Evolutionary conservation across 345 rosid species (phyloP), one percentile per base, ranked within the genome.

Genomic region (Kernera saxatilis): DNA sequence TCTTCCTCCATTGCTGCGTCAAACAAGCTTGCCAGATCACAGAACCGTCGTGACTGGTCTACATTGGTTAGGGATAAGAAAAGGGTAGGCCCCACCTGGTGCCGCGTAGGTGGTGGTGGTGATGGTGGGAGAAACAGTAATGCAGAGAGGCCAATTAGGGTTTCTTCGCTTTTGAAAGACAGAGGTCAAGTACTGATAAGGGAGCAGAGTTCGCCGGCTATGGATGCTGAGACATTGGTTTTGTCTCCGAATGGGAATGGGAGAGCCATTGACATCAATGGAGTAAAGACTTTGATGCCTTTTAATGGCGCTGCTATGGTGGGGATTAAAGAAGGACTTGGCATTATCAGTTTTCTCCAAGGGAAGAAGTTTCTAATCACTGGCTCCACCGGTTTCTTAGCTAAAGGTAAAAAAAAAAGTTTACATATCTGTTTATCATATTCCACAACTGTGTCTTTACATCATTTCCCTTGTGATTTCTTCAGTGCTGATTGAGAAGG

Each of bases 351-450:
- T 53, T 94, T 86, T 67, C 85, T 94, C 39, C 79, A 81, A 73
- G 96, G 93, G 65, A 91, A 89, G 73, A 77, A 67, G 19, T 79
- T 91, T 54, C 81, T 94, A 62, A 81, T 94, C 56, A 89, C 96
- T 54, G 99, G 97, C 39, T 88, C 91, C 6, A 94, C 99, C 5
- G 98, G 97, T n/a, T 93, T 93, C 80, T 81, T 93, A 12, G 97
- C 92, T 14, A 93, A 90, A 84, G 92, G 98, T 90, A 72, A 7
- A 37, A 53, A 77, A 12, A 1, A 72, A 18, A 26, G 1, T 17
- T 15, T 56, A 15, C 44, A 39, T 30, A 17, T 17, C 1, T 56
- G 18, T 49, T 57, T 12, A 3, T 32, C 22, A 44, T 69, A 14
- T 23, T 22, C 4, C 1, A 5, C 2, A 51, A 68, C 18, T 17